Conservation (phyloP, 768 basidiomycete genomes). For the Phaeolepiota aurea region DNA sequence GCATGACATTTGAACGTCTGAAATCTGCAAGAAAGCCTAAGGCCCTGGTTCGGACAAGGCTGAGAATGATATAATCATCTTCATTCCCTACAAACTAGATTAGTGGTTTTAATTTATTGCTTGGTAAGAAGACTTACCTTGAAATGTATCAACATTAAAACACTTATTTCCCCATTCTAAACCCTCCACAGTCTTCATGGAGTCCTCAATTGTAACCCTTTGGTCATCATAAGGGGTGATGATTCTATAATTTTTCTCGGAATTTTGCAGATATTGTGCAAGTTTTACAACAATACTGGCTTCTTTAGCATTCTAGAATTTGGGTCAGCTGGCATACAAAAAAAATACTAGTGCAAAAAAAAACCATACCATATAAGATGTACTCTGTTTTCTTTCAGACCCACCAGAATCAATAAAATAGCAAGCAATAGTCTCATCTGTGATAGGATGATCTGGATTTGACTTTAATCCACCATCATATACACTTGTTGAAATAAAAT, state of each 20-base stretch:
- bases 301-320: constrained; percentile 52
- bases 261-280: constrained; percentile 45
- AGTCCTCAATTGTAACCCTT: constrained; percentile 45
- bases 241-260: constrained; percentile 45
- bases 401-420: constrained; percentile 54
- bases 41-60: constrained; percentile 47
- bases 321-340: constrained; percentile 2
- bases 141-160: constrained; percentile 83
- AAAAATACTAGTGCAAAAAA: constrained; percentile 3
- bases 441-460: constrained; percentile 36
- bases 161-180: constrained; percentile 62
- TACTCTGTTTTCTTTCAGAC: constrained; percentile 21
- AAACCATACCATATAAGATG: constrained; percentile 27
- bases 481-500: constrained; percentile 59
- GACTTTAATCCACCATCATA: constrained; percentile 60
- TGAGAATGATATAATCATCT: constrained; percentile 70
- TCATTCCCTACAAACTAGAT: constrained; percentile 57
- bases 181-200: constrained; percentile 35
- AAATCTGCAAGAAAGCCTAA: constrained; percentile 62
- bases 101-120: constrained; percentile 5
- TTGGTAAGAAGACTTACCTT: constrained; percentile 41
- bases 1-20: constrained; percentile 82
- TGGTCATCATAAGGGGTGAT: constrained; percentile 83
- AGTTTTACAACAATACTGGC: constrained; percentile 46
- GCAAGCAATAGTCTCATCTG: constrained; percentile 38